Percentiles rank a stretch among this genome's conserved stretches.
These are phyloP conservation scores for Penicillium chermesinum DNA, from an alignment of 495 filamentous ascomycete genomes.

Conservation along the genomic window DNA sequence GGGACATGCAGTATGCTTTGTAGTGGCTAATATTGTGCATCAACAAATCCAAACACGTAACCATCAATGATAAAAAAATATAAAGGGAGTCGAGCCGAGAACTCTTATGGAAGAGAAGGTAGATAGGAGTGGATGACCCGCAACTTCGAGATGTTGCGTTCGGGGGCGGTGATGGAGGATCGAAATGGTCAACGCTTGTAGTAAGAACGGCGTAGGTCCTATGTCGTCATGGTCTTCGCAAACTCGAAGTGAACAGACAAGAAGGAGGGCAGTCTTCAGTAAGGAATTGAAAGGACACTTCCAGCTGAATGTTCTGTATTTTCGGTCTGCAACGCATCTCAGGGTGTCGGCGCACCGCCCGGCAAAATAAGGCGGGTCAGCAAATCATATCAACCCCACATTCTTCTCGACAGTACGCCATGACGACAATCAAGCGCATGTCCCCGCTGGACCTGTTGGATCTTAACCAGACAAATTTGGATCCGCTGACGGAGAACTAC, in stretches of 20 bases:
- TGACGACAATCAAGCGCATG: constrained; percentile 69
- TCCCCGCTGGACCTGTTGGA: constrained; percentile 67
- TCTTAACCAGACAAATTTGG: constrained; percentile 81
- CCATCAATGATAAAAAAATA: no score
- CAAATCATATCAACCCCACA: constrained; percentile 7
- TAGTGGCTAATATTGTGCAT: no score
- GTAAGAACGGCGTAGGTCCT: not conserved
- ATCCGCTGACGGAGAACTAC: constrained; percentile 94
- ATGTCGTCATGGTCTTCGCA: constrained; percentile 1
- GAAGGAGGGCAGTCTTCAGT: not conserved
- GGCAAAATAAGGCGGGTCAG: constrained; percentile 10
- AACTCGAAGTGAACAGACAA: not conserved
- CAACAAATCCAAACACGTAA: no score
- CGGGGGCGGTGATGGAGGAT: not conserved
- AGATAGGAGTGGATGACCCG: constrained; percentile 7
- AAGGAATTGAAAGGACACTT: not conserved
- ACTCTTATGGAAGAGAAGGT: not conserved
- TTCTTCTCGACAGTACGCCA: constrained; percentile 21
- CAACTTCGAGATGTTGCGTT: constrained; percentile 9
- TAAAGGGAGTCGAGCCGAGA: not conserved
- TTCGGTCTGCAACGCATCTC: not conserved
- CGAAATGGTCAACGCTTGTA: not conserved
- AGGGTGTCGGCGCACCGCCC: constrained; percentile 1
- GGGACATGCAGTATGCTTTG: constrained; percentile 25
- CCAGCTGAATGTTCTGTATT: no score